Conservation (phyloP, 2,329 filamentous ascomycete species). For the Moelleriella libera region DNA sequence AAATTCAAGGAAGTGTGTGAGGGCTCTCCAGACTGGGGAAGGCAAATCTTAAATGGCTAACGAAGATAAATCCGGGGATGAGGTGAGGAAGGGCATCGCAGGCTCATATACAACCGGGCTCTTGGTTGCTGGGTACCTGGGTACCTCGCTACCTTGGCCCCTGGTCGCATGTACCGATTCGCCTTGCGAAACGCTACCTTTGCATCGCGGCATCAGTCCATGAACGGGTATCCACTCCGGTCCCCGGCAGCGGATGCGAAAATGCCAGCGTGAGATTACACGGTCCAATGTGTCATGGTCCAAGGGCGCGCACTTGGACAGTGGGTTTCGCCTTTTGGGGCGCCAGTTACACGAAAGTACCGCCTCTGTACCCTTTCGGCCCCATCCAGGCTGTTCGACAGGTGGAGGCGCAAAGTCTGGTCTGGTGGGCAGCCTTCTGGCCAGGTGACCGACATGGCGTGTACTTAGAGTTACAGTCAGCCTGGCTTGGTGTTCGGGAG, state of each 20-base stretch:
- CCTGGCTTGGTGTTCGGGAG: no score
- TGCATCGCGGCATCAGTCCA: not conserved
- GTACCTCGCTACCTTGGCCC: no score
- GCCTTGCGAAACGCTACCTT: not conserved
- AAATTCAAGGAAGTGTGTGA: not conserved
- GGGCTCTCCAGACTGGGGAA: not conserved
- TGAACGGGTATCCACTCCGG: not conserved
- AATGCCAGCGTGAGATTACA: not conserved
- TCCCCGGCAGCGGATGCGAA: not conserved
- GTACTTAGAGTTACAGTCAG: not conserved
- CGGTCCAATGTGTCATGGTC: not conserved
- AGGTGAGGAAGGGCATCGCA: not conserved
- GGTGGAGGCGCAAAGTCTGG: not conserved
- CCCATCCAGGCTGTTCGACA: not conserved
- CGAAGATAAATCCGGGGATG: not conserved
- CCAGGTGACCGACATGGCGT: not conserved
- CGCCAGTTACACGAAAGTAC: not conserved
- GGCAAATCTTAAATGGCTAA: not conserved
- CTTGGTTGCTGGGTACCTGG: not conserved
- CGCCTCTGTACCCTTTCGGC: not conserved
- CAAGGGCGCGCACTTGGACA: not conserved
- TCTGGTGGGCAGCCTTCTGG: not conserved
- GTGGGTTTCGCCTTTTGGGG: not conserved
- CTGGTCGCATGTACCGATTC: no score
- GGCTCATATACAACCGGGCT: not conserved